Conservation (phyloP, 2,329 filamentous ascomycete species). For the Dendryphion nanum region DNA sequence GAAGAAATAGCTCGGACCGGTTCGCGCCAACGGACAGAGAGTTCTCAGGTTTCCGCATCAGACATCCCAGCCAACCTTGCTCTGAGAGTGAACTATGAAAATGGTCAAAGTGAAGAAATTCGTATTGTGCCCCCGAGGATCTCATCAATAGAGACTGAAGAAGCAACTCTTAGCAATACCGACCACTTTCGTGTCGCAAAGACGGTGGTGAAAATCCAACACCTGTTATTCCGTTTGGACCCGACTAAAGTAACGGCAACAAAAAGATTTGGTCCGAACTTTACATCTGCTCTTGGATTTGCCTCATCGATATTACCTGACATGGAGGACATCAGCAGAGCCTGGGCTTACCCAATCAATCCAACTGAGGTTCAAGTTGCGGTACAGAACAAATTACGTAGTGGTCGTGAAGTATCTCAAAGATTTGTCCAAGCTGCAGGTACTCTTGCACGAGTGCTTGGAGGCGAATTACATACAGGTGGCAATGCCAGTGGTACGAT, state of each 20-base stretch:
- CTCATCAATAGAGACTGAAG: slow-evolving; percentile 37
- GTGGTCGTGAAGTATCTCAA: slow-evolving; percentile 55
- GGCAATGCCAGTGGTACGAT: slow-evolving; percentile 35
- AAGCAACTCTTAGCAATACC: slow-evolving; percentile 50
- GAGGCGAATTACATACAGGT: slow-evolving; percentile 50
- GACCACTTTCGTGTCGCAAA: slow-evolving; percentile 59
- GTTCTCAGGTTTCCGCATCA: slow-evolving; percentile 30
- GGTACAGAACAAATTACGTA: slow-evolving; percentile 56
- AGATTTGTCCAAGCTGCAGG: slow-evolving; percentile 64
- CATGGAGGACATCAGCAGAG: slow-evolving; percentile 56
- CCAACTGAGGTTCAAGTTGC: slow-evolving; percentile 53
- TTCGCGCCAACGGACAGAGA: slow-evolving; percentile 50
- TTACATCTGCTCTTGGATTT: slow-evolving; percentile 39
- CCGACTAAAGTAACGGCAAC: slow-evolving; percentile 12
- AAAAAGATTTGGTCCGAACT: slow-evolving; percentile 19
- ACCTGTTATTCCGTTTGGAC: slow-evolving; percentile 55
- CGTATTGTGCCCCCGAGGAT: slow-evolving; percentile 42
- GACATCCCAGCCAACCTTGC: slow-evolving; percentile 46
- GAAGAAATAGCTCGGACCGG: slow-evolving; percentile 45
- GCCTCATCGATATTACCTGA: slow-evolving; percentile 49
- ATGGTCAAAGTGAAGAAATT: slow-evolving; percentile 60
- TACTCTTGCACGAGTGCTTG: slow-evolving; percentile 56
- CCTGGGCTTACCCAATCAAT: slow-evolving; percentile 61
- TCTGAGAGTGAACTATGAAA: slow-evolving; percentile 58
- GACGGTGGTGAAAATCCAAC: slow-evolving; percentile 53